Percentiles rank a stretch among this genome's conserved stretches.
phyloP scores from a whole-genome alignment of 176 grass and related monocot genomes.

The Aegilops sharonensis region DNA sequence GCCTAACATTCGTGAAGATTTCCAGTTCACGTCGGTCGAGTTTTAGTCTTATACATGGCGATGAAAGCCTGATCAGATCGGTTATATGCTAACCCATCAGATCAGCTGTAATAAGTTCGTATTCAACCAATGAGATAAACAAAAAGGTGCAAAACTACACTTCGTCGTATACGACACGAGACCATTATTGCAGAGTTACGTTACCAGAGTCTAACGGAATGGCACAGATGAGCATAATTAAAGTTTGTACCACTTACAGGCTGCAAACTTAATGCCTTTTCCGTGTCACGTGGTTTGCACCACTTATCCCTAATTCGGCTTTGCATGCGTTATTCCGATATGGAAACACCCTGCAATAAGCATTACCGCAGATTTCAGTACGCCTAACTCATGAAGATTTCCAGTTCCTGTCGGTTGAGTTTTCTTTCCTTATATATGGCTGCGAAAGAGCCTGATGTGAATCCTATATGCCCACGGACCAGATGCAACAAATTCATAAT shows the following conservation, averaged over 20 bases:
- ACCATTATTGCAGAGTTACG: neutral
- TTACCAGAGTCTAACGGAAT: neutral
- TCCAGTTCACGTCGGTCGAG: no score
- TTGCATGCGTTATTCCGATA: neutral
- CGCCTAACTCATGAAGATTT: neutral
- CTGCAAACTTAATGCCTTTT: neutral
- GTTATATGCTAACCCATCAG: neutral
- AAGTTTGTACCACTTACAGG: conserved; percentile 9
- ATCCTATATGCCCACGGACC: neutral
- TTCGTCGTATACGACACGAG: neutral
- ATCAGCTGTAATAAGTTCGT: neutral
- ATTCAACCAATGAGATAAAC: neutral
- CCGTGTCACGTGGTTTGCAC: no score
- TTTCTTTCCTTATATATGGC: no score
- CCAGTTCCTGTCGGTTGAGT: no score
- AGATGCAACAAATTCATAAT: neutral
- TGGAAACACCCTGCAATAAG: neutral
- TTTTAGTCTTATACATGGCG: neutral
- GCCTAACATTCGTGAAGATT: neutral
- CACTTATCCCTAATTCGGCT: neutral
- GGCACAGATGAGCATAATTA: neutral
- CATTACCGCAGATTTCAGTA: neutral
- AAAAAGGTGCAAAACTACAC: neutral
- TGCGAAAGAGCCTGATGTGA: no score
- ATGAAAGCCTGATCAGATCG: neutral